Conservation (phyloP, 1,139 yeast genomes). For the Pichia sp. region DNA sequence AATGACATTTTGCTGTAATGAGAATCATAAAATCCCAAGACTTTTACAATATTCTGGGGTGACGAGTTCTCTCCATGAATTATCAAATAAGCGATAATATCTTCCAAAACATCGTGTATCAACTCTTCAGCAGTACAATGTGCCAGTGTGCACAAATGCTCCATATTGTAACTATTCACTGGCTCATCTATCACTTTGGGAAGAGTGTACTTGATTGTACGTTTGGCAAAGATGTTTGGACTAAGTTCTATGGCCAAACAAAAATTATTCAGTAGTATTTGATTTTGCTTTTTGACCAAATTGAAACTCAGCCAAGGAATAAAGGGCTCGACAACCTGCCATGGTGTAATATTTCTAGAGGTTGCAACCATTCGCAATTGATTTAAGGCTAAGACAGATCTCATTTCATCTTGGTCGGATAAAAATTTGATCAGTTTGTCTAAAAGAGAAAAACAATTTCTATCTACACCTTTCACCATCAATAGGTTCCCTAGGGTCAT, state of each 20-base stretch:
- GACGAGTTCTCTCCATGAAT: constrained; percentile 33
- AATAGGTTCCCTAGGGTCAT: constrained; percentile 57
- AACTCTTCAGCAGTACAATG: constrained; percentile 20
- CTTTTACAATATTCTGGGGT: constrained; percentile 44
- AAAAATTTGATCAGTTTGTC: constrained; percentile 53
- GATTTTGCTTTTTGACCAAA: constrained; percentile 45
- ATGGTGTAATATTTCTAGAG: constrained; percentile 43
- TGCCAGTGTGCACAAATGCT: constrained; percentile 55
- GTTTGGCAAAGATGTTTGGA: constrained; percentile 49
- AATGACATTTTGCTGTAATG: constrained; percentile 29
- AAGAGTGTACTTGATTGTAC: constrained; percentile 68
- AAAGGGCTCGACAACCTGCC: constrained; percentile 70
- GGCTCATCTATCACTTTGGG: constrained; percentile 37
- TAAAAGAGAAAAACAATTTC: constrained; percentile 52
- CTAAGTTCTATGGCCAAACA: constrained; percentile 62
- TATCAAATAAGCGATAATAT: constrained; percentile 40
- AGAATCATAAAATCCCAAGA: constrained; percentile 49
- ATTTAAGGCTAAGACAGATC: constrained; percentile 56
- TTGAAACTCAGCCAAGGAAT: constrained; percentile 67
- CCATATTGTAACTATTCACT: constrained; percentile 43
- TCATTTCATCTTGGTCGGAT: constrained; percentile 54
- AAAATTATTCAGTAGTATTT: constrained; percentile 45
- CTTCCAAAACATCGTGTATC: constrained; percentile 30
- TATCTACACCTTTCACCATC: constrained; percentile 46
- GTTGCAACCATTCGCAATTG: constrained; percentile 43